Base-by-base conservation (phyloP, 1,284 basidiomycete species). In the Ustilago cynodontis region DNA sequence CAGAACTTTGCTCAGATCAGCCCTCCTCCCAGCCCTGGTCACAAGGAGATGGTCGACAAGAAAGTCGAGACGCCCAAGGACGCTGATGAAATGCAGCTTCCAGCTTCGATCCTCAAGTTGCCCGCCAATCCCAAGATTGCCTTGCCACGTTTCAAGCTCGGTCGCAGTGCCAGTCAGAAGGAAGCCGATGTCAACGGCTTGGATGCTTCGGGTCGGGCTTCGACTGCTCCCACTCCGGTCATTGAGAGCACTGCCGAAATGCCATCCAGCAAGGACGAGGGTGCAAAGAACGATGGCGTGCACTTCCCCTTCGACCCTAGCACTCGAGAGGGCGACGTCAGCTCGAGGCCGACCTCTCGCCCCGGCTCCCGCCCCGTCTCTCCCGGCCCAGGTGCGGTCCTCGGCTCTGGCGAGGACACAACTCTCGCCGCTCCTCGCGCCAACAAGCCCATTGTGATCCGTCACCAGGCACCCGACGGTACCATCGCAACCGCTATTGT, bases 1-100 rank as follows among this genome's bases (percentile, higher is more conserved):
- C 78, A 80, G 59, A 77, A 80, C 55, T 80, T 82, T 55, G 78
- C 78, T 35, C 65, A 71, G 61, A 61, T 80, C 59, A 78, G 73
- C 56, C 80, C 80, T 16, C 76, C 76, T 2, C 73, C 80, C 41
- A 78, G 75, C 29, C 80, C 80, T 16, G 78, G 77, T 18, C 74
- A 80, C 58, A 75, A 65, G 60, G 62, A 68, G 31, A 54, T 72
- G 74, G 43, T 70, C n/a, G 57, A 67, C 39, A 68, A 72, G 54
- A 60, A 60, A 28, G 60, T 56, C 22, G 66, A 77, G 60, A 59
- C 59, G 49, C 73, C 73, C 37, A 62, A 49, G 20, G 61, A 68
- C n/a, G 28, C 52, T 2, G 74, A 72, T 13, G 59, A 59, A 39
- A 14, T 72, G 14, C 70, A 70, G 55, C 43, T 77, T 56, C 74